Evolutionary conservation across 768 basidiomycete genomes (phyloP), one percentile per base, ranked within the genome.

Genomic region (Suillus sp.): DNA sequence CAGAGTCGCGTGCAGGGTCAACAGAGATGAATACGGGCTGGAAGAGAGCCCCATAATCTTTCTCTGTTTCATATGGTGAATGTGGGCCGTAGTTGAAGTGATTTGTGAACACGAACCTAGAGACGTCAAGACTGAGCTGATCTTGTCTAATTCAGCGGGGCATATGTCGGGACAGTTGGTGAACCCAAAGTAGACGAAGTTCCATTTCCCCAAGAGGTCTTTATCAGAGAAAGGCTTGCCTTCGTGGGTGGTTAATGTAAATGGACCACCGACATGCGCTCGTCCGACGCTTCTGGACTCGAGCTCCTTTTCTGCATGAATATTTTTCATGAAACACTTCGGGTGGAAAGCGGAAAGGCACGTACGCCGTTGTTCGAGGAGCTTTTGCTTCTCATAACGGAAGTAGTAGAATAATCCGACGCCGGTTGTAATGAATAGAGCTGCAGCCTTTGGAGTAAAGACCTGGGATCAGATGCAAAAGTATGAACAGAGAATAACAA

Each of bases 81-180:
- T 34, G 43, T n/a, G 32, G 25, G 30, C 13, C 9, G 32, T 18
- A 11, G 59, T 13, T 27, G 62, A 42, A 60, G 55, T 43, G 38
- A 54, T 3, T 40, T 13, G 51, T 37, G 37, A 42, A 50, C 42
- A 48, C 40, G 37, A 67, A 93, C 95, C 89, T 60, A 93, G 79
- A 55, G 81, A 76, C 37, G 90, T 82, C 48, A 99, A 81, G 20
- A 95, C 88, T 0, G 77, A 81, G 14, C 91, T 87, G 79, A 98
- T 87, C 80, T 99, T 99, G 80, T 99, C 97, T 34, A 99, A 82
- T 78, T 99, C 96, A 61, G 96, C 93, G 1, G 97, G 97, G 72
- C 97, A 99, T 60, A 99, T 98, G 76, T 99, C 97, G 7, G 97
- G 96, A 77, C 97, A 99, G 76, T 99, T 96, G 35, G 96, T 96